Conservation (phyloP, 768 basidiomycete genomes). For the Termitomyces sp. region DNA sequence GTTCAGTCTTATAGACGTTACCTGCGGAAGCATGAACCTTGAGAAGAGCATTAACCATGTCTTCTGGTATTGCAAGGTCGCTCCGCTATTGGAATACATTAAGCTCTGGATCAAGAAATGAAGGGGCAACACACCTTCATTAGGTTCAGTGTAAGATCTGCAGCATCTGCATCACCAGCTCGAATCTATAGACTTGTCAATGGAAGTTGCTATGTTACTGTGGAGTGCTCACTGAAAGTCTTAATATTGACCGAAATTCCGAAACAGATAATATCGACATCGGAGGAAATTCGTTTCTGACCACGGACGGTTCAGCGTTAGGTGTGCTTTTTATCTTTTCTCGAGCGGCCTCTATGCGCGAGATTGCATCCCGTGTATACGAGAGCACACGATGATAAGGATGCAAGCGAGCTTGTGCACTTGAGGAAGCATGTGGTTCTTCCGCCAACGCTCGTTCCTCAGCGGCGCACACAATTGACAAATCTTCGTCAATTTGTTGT, state of each 20-base stretch:
- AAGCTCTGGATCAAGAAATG: not conserved
- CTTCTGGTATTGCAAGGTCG: conserved; percentile 34
- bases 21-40: conserved; percentile 42
- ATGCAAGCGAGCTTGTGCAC: not conserved
- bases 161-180: conserved; percentile 40
- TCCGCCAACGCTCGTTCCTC: conserved; percentile 20
- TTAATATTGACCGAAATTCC: conserved; percentile 54
- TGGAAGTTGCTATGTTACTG: not conserved
- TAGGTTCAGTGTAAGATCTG: conserved; percentile 43
- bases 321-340: conserved; percentile 11
- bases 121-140: conserved; percentile 38
- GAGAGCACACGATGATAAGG: conserved; percentile 29
- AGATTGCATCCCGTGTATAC: conserved; percentile 27
- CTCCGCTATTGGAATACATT: conserved; percentile 27
- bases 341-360: conserved; percentile 25
- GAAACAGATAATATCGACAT: conserved; percentile 39
- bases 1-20: conserved; percentile 39
- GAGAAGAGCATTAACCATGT: conserved; percentile 41
- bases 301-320: conserved; percentile 6
- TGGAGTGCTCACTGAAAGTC: conserved; percentile 36
- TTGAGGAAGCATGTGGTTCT: not conserved
- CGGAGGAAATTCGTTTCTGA: conserved; percentile 25
- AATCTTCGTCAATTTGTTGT: conserved; percentile 25
- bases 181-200: conserved; percentile 32
- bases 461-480: conserved; percentile 25